Conservation (phyloP, 106 monocot genomes). For the Dioscorea zingiberensis region DNA sequence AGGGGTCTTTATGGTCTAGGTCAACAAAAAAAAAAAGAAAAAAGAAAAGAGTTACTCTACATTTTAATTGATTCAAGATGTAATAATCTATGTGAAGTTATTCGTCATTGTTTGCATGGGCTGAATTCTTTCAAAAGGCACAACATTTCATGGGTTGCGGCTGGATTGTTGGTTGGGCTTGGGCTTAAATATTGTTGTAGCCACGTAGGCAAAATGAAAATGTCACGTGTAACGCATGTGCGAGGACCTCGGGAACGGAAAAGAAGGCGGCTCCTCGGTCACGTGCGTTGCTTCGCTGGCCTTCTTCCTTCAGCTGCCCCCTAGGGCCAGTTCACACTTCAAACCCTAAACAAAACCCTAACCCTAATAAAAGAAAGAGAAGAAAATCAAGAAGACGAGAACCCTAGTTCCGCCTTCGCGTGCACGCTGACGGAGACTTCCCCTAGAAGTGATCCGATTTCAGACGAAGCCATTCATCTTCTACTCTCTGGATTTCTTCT, state of each 20-base stretch:
- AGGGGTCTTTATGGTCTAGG: too few relatives aligned
- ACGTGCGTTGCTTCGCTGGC: not conserved
- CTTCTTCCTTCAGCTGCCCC: not conserved
- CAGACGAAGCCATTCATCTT: not conserved
- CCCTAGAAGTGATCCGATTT: not conserved
- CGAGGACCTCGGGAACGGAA: not conserved
- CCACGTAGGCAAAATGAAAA: too few relatives aligned
- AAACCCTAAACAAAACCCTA: not conserved
- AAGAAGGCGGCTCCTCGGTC: not conserved
- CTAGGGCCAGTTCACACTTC: not conserved
- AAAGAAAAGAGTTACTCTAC: too few relatives aligned
- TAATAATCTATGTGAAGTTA: too few relatives aligned
- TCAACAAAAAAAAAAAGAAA: too few relatives aligned
- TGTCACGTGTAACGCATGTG: not conserved
- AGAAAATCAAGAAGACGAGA: too few relatives aligned
- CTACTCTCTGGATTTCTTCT: not conserved
- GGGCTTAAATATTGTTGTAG: too few relatives aligned
- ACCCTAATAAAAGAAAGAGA: not conserved
- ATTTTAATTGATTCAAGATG: too few relatives aligned
- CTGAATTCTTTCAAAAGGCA: too few relatives aligned
- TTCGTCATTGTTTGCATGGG: too few relatives aligned
- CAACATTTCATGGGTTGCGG: too few relatives aligned
- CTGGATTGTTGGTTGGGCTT: too few relatives aligned
- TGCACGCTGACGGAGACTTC: not conserved
- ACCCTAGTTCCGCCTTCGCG: not conserved